Base-by-base conservation (phyloP, 768 basidiomycete species). In the Suillus spraguei region DNA sequence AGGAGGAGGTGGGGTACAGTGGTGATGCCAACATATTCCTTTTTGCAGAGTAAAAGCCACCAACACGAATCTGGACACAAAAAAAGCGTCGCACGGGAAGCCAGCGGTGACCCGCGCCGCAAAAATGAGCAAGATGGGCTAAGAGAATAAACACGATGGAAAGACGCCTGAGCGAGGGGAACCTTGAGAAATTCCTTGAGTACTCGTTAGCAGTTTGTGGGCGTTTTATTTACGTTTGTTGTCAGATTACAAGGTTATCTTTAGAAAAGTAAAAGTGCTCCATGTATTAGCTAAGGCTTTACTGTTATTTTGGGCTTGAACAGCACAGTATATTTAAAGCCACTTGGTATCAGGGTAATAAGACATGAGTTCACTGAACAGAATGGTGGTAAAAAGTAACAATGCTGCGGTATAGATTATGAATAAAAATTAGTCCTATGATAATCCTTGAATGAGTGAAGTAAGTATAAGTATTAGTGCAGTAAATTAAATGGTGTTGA, bases 21-120 rank as follows among this genome's bases (percentile, higher is more conserved):
- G 89, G 88, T 24, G 85, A 82, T 61, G 87, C 90, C 41, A 92
- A 82, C 90, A 92, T 91, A 72, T 49, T 76, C 80, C 63, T 35
- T 69, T 67, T 59, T 24, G 64, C 63, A 62, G 24, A 49, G 39
- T 59, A 60, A 60, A 41, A 61, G 36, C 28, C 59, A 50, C 46
- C 54, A 61, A 60, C 59, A 58, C 13, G 41, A 53, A 35, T 59
- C 52, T 39, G 52, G 55, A 46, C 60, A 63, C 50, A 33, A 52
- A 52, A 28, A 46, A 47, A 59, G 47, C 36, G 56, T 61, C 67
- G 62, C 36, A 47, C 22, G 42, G 42, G 63, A 65, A 61, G 42
- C 52, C 63, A 41, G 32, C 59, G 53, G 46, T 55, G 59, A 28
- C 36, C n/a, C 36, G 63, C 58, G 28, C 52, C 50, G 62, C 63